A percentile compares a stretch with the other conserved stretches of the same genome.
phyloP scores from a whole-genome alignment of 2,329 filamentous ascomycete species.

The Capronia americana region DNA sequence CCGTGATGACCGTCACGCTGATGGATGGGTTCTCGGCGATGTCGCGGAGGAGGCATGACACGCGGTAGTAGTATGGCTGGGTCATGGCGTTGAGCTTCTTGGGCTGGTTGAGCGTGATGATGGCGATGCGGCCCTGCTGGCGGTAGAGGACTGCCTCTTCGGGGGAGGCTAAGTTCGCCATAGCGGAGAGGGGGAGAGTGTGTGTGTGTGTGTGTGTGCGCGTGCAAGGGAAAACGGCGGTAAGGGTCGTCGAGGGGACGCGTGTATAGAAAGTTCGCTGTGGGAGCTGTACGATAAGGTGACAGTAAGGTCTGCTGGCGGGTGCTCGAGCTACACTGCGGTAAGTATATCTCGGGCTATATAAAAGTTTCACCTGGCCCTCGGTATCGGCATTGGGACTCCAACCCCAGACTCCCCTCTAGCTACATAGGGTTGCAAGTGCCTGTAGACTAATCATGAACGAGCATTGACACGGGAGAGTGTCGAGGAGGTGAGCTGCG shows the following conservation, averaged over 20 bases:
- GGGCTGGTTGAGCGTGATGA: constrained; percentile 84
- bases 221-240: not conserved
- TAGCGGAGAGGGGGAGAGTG: not conserved
- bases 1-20: constrained; percentile 82
- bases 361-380: constrained; percentile 12
- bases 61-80: constrained; percentile 74
- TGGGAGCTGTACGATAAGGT: not conserved
- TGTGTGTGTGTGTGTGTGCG: not conserved
- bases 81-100: constrained; percentile 86
- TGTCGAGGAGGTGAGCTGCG: not conserved
- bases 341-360: constrained; percentile 7
- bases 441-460: constrained; percentile 9
- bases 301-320: not conserved
- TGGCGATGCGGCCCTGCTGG: constrained; percentile 73
- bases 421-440: not conserved
- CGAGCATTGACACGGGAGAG: not conserved
- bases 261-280: not conserved
- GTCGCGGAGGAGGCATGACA: constrained; percentile 75
- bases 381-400: constrained; percentile 14
- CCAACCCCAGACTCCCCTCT: not conserved
- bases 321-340: not conserved
- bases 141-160: constrained; percentile 63
- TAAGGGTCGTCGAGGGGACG: not conserved
- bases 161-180: constrained; percentile 30
- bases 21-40: constrained; percentile 80